A percentile compares a stretch with the other conserved stretches of the same genome.
Evolutionary conservation across 2,329 filamentous ascomycete species (phyloP).

Genomic region (Diplodia sapinea): DNA sequence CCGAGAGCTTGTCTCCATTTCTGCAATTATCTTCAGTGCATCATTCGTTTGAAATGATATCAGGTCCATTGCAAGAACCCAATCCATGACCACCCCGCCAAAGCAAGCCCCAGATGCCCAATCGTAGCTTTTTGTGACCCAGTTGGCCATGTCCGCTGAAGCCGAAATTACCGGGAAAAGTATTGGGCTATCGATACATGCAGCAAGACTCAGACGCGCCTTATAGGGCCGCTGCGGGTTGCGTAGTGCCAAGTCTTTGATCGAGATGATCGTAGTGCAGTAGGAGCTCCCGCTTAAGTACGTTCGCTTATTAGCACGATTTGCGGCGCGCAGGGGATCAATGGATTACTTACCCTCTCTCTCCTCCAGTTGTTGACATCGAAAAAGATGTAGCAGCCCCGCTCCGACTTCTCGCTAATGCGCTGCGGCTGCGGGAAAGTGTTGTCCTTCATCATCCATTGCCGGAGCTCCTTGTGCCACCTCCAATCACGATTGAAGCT

Average conservation of each 20-base stretch:
- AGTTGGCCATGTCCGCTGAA: neutral
- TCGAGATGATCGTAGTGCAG: slow-evolving; percentile 60
- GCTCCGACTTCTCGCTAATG: slow-evolving; percentile 55
- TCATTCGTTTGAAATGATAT: slow-evolving; percentile 3
- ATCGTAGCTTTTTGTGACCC: neutral
- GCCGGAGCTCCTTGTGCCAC: slow-evolving; percentile 60
- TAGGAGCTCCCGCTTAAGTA: slow-evolving; percentile 55
- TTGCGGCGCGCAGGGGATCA: slow-evolving; percentile 2
- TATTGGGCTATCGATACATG: neutral
- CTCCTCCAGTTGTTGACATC: slow-evolving; percentile 60
- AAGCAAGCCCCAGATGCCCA: neutral
- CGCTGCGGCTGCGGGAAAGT: slow-evolving; percentile 52
- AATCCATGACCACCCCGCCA: neutral
- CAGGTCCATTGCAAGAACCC: neutral
- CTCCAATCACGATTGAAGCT: slow-evolving; percentile 57
- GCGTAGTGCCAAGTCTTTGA: slow-evolving; percentile 41
- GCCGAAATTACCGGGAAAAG: neutral
- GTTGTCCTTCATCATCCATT: slow-evolving; percentile 63
- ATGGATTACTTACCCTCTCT: slow-evolving; percentile 51
- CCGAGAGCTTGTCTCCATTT: slow-evolving; percentile 3
- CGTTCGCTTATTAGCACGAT: slow-evolving; percentile 34
- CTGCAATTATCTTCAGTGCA: slow-evolving; percentile 11
- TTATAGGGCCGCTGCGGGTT: slow-evolving; percentile 27
- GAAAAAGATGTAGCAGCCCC: slow-evolving; percentile 62
- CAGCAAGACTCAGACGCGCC: neutral